Evolutionary conservation across 2,329 filamentous ascomycete species (phyloP), one percentile per base, ranked within the genome.

Genomic region (Trichoderma hamatum): DNA sequence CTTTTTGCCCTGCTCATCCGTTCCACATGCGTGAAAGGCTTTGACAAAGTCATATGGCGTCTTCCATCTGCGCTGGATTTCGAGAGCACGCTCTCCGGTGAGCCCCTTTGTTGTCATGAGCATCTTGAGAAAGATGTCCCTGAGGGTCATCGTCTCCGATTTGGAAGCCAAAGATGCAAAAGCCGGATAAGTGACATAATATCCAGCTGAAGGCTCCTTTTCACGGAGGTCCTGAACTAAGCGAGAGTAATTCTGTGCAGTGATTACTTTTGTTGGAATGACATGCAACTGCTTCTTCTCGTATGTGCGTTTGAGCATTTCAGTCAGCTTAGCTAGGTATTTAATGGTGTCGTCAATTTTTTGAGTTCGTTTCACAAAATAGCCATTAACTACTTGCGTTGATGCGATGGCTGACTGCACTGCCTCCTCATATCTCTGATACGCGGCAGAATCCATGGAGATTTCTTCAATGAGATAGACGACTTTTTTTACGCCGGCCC

Each of bases 91-190:
- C 73, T 94, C 92, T 3, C 90, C 91, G 0, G 90, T 92, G 14
- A 96, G 83, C 1, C 91, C 91, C 67, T 86, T 86, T 1, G 87
- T 92, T 71, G 90, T 93, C 92, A 96, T 94, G 59, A 96, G 84
- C 92, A 96, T 95, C 78, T 94, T 94, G 30, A 96, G 81, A 73
- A 88, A 95, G 0, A 94, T 78, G 73, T 96, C 92, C 67, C 91
- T 84, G 11, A 95, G 81, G 0, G 91, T 92, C 73, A 93, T 86
- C 69, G 86, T 86, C 64, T 92, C 90, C 0, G 90, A 92, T 78
- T 96, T 96, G 10, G 90, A 92, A 0, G 88, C 88, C 55, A 95
- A 80, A 0, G 88, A 89, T 0, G 89, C 88, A 76, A 95, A 94
- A 0, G 90, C 90, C 0, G 85, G 81, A 73, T 93, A 94, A 13